Base-by-base conservation (phyloP, 768 basidiomycete genomes). In the Collybiopsis confluens region DNA sequence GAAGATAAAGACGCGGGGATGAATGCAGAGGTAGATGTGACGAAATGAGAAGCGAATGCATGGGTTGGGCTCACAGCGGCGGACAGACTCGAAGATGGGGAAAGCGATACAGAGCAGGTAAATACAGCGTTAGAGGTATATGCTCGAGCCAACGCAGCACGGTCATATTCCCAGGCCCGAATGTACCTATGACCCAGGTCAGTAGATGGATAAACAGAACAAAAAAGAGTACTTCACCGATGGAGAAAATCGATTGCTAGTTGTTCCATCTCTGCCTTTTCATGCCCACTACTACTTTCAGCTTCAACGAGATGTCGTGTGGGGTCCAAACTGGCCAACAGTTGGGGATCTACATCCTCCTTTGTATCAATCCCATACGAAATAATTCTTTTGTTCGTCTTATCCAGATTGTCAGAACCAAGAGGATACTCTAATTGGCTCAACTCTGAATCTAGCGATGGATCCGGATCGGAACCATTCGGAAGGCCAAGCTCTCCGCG, bases 41-140 rank as follows among this genome's bases (percentile, higher is more conserved):
- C 47, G 26, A 48, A 48, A 37, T 48, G 47, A 8, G 47, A 48
- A 21, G 47, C 47, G 9, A 48, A 48, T 13, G 20, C 35, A 35
- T 36, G 47, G 8, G 47, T 48, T n/a, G 47, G 47, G 21, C 33
- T 36, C 16, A 20, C 10, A 15, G 30, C 23, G 33, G 33, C 9
- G 13, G 35, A 21, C 13, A 21, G 20, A 13, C 30, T 20, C n/a
- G 46, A 48, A 35, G 33, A 36, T 23, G 35, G 4, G 3, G 47
- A 35, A 13, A 48, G 33, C 2, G n/a, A 16, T 11, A 48, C 47
- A 35, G 47, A 37, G 21, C 47, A 48, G 8, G 47, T 35, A 7
- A 48, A 48, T 16, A 48, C 35, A 5, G 47, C 47, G 24, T 37
- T 48, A 4, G 47, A 21, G 16, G 47, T 35, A 21, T 48, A 48